These are phyloP conservation scores for Tardiomyces digboiensis DNA, from an alignment of 1,139 yeast genomes.

Conservation along the genomic window DNA sequence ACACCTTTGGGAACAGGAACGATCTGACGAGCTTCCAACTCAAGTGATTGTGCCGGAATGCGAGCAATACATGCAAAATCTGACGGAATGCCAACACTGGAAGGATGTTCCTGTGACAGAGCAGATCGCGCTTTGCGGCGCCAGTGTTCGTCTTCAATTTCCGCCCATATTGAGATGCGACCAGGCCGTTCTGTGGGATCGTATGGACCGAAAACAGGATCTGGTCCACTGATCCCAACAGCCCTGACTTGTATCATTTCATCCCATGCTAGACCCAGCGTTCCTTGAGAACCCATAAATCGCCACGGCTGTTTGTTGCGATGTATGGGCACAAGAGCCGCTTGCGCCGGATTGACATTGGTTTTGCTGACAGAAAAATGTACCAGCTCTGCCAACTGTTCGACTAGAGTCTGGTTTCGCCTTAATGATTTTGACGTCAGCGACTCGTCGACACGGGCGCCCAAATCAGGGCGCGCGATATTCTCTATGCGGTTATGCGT, in stretches of 20 bases:
- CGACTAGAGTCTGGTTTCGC: background rate
- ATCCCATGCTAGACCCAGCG: background rate
- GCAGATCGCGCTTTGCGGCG: background rate
- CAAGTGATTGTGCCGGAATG: background rate
- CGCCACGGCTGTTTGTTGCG: background rate
- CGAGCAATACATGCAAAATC: background rate
- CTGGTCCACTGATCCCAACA: background rate
- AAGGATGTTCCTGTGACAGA: background rate
- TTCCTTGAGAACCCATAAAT: background rate
- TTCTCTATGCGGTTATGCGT: background rate
- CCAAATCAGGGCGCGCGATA: background rate
- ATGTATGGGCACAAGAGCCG: background rate
- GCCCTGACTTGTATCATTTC: background rate
- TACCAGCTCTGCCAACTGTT: background rate
- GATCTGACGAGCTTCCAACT: background rate
- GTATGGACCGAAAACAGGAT: background rate
- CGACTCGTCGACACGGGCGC: background rate
- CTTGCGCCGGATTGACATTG: background rate
- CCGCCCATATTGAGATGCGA: background rate
- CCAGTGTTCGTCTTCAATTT: background rate
- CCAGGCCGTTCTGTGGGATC: background rate
- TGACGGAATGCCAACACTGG: background rate
- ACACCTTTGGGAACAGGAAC: constrained; percentile 1
- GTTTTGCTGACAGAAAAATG: background rate
- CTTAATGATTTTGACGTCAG: background rate